Evolutionary conservation across 495 filamentous ascomycete genomes (phyloP).

Genomic region (Neurospora sp.): DNA sequence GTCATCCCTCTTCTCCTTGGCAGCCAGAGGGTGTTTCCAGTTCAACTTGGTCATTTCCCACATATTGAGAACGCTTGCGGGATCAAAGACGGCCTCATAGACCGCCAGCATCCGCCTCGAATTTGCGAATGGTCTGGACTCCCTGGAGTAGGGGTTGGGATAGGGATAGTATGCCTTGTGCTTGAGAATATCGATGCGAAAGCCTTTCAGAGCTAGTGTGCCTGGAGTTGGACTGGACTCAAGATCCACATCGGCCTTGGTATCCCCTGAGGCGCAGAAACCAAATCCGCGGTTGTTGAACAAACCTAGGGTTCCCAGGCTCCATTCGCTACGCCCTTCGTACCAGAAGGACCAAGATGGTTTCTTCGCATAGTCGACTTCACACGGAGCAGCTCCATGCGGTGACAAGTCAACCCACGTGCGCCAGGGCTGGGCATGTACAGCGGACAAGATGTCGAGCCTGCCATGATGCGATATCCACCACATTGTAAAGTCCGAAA

Average conservation of each 20-base stretch:
- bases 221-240: neutral
- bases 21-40: neutral
- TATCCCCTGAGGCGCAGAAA: neutral
- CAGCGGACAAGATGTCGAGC: conserved; percentile 3
- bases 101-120: neutral
- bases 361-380: neutral
- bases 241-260: neutral
- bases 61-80: neutral
- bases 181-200: neutral
- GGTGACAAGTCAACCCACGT: conserved; percentile 1
- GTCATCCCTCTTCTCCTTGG: neutral
- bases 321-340: conserved; percentile 2
- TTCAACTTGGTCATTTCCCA: neutral
- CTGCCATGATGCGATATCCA: conserved; percentile 3
- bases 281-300: neutral
- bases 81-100: neutral
- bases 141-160: too few species aligned
- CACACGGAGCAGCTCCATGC: neutral
- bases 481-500: conserved; percentile 5
- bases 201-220: neutral
- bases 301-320: neutral
- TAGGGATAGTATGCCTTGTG: neutral
- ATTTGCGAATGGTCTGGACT: too few species aligned
- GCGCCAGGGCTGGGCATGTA: conserved; percentile 1
- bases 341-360: neutral